A percentile compares a stretch with the other conserved stretches of the same genome.
Conservation (phyloP, 177 flowering plant species). For the Telopea speciosissima region DNA sequence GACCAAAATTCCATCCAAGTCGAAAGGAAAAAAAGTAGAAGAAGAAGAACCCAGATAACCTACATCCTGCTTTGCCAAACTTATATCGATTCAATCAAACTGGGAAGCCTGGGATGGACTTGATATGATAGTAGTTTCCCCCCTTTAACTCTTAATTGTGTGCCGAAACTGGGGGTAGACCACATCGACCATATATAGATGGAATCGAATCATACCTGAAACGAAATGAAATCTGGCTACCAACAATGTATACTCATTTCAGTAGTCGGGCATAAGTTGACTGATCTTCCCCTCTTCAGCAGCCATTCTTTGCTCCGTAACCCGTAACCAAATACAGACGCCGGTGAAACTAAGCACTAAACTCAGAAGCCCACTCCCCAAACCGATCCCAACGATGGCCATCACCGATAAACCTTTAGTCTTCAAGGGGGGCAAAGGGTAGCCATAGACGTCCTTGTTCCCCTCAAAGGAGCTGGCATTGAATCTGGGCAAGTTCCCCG, state of each 20-base stretch:
- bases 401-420: constrained; percentile 55
- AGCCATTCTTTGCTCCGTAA: constrained; percentile 57
- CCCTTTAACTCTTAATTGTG: too few species aligned
- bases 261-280: constrained; percentile 87
- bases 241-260: constrained; percentile 10
- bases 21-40: neutral
- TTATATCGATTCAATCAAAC: neutral
- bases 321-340: constrained; percentile 83
- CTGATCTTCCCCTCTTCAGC: constrained; percentile 65
- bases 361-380: constrained; percentile 85
- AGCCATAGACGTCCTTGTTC: constrained; percentile 77
- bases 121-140: too few species aligned
- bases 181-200: too few species aligned
- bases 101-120: too few species aligned
- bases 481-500: constrained; percentile 54
- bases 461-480: constrained; percentile 68
- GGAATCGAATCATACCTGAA: neutral
- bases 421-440: constrained; percentile 58
- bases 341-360: constrained; percentile 78
- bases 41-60: neutral
- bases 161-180: too few species aligned
- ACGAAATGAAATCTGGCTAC: too few species aligned
- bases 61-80: neutral
- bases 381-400: constrained; percentile 87
- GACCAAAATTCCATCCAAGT: too few species aligned